Evolutionary conservation across 805 yeast species (phyloP).

Genomic region (Wickerhamomyces hampshirensis): DNA sequence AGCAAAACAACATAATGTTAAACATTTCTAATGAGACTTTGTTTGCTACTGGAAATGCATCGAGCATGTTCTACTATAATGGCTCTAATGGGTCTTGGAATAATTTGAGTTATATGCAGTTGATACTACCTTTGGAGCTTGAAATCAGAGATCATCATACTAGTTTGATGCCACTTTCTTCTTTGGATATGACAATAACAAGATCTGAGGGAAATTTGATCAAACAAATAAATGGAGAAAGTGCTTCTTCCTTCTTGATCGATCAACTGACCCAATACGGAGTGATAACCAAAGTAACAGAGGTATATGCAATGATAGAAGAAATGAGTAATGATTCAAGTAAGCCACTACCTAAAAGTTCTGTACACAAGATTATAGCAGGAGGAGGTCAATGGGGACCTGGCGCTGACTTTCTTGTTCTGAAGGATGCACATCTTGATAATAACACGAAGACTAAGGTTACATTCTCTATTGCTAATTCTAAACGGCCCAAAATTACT

Average conservation of each 20-base stretch:
- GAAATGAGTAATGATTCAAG: slow-evolving; percentile 2
- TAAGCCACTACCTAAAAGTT: background rate
- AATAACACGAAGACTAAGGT: too few species aligned
- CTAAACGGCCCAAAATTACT: too few species aligned
- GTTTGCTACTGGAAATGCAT: background rate
- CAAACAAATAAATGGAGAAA: background rate
- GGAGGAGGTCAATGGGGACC: slow-evolving; percentile 15
- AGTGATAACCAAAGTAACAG: background rate
- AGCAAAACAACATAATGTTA: background rate
- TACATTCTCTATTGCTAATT: too few species aligned
- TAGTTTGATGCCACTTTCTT: background rate
- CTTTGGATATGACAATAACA: background rate
- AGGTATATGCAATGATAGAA: background rate
- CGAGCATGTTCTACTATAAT: background rate
- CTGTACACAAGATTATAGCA: slow-evolving; percentile 5
- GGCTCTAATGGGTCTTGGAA: background rate
- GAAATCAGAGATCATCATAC: background rate
- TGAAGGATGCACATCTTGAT: slow-evolving; percentile 1
- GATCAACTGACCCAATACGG: slow-evolving; percentile 2
- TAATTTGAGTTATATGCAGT: background rate
- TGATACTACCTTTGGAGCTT: background rate
- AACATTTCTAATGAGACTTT: background rate
- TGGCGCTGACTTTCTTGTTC: slow-evolving; percentile 2
- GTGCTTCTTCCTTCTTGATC: slow-evolving; percentile 6
- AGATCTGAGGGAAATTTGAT: slow-evolving; percentile 5